These are phyloP conservation scores for Dipteronia sinensis DNA, from an alignment of 345 rosid species.

Conservation along the genomic window DNA sequence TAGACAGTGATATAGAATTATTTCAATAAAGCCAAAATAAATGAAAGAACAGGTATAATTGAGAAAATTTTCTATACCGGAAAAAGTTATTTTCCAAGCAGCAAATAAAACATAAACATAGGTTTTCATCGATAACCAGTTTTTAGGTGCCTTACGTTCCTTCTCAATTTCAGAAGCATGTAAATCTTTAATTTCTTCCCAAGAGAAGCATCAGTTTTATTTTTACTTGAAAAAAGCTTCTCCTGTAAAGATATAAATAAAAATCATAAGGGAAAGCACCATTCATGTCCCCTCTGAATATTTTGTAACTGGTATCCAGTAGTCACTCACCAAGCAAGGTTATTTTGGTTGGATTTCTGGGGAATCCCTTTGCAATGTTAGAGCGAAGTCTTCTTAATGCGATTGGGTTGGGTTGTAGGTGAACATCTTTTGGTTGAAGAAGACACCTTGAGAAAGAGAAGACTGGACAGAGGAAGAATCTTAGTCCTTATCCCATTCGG, in stretches of 20 bases:
- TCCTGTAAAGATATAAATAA: conserved; percentile 50
- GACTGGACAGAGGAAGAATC: no score
- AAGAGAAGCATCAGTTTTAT: conserved; percentile 81
- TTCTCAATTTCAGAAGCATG: conserved; percentile 96
- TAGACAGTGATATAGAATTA: conserved; percentile 19
- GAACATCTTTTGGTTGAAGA: no score
- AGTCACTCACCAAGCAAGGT: no score
- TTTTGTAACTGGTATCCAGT: neutral
- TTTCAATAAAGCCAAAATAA: neutral
- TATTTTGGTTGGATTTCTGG: no score
- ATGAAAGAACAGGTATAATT: neutral
- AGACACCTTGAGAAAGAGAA: no score
- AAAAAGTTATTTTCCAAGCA: neutral
- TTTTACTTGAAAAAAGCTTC: conserved; percentile 80
- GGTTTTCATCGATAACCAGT: conserved; percentile 8
- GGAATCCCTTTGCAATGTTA: no score
- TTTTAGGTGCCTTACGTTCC: conserved; percentile 78
- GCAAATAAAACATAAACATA: neutral
- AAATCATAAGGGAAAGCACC: conserved; percentile 1
- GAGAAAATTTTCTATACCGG: neutral
- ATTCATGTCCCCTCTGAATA: neutral
- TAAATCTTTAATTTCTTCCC: conserved; percentile 90
- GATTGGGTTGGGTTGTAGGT: no score
- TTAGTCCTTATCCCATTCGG: no score
- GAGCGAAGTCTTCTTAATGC: no score